These are phyloP conservation scores for Thalassiosira allenii DNA, from an alignment of 352 stramenopile species.

Conservation along the genomic window DNA sequence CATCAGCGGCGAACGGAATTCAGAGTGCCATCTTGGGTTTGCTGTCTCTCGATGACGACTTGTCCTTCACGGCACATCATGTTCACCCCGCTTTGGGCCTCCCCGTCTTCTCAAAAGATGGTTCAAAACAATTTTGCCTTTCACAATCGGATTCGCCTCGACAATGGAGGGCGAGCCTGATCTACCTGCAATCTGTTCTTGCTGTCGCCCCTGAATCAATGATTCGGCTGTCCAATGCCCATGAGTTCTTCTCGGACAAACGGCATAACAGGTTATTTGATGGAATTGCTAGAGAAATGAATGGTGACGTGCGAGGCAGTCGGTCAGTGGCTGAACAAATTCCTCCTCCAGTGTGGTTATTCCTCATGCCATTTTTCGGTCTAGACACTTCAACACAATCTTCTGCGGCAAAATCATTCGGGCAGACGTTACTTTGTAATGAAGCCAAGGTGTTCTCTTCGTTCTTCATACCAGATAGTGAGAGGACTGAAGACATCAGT, in stretches of 20 bases:
- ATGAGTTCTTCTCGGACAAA: constrained; percentile 47
- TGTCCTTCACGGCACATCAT: constrained; percentile 1
- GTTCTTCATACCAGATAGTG: constrained; percentile 43
- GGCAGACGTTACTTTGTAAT: constrained; percentile 42
- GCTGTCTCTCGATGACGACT: constrained; percentile 23
- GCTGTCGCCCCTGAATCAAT: constrained; percentile 31
- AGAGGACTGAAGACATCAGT: constrained; percentile 13
- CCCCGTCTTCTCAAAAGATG: constrained; percentile 32
- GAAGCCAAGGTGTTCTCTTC: constrained; percentile 41
- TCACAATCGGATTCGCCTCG: constrained; percentile 3
- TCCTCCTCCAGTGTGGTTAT: constrained; percentile 48
- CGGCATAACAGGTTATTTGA: constrained; percentile 42
- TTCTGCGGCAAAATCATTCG: constrained; percentile 41
- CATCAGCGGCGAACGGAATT: constrained; percentile 26
- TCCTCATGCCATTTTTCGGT: constrained; percentile 54
- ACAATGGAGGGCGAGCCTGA: constrained; percentile 31
- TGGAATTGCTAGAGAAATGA: constrained; percentile 27
- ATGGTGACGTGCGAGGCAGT: constrained; percentile 1
- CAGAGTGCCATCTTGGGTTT: constrained; percentile 28
- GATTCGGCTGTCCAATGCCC: constrained; percentile 27
- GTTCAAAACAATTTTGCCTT: constrained; percentile 19
- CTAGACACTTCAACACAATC: constrained; percentile 23
- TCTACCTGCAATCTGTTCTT: constrained; percentile 59
- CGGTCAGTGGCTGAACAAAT: constrained; percentile 16
- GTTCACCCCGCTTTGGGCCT: constrained; percentile 37